A percentile compares a stretch with the other conserved stretches of the same genome.
Conservation (phyloP, 331 rosid species). For the Saraca asoca region DNA sequence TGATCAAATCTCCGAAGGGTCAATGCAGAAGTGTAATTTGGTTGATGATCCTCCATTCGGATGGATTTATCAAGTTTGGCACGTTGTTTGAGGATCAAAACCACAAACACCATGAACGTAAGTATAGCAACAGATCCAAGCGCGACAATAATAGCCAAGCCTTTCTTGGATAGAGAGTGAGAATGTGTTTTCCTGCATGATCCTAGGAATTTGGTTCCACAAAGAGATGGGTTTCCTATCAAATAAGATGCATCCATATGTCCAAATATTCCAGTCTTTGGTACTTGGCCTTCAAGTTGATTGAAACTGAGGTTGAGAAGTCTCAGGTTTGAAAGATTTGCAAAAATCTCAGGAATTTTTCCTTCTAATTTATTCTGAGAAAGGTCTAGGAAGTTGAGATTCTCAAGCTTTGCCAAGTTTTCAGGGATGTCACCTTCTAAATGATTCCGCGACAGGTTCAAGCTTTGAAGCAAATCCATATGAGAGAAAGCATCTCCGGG, state of each 20-base stretch:
- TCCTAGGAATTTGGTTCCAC: conserved; percentile 56
- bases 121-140: conserved; percentile 54
- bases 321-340: conserved; percentile 55
- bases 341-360: conserved; percentile 51
- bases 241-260: conserved; percentile 53
- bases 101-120: conserved; percentile 41
- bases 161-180: conserved; percentile 55
- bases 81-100: conserved; percentile 31
- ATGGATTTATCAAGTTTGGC: conserved; percentile 19
- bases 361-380: conserved; percentile 76
- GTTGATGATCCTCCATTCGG: conserved; percentile 42
- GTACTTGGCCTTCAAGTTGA: conserved; percentile 72
- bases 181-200: conserved; percentile 45
- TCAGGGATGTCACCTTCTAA: conserved; percentile 65
- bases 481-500: conserved; percentile 50
- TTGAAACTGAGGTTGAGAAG: conserved; percentile 74
- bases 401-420: conserved; percentile 49
- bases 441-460: conserved; percentile 74
- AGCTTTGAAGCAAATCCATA: conserved; percentile 53
- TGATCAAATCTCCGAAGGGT: conserved; percentile 61
- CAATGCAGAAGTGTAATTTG: conserved; percentile 36
- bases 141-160: conserved; percentile 38
- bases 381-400: conserved; percentile 67
- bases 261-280: conserved; percentile 60
- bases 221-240: conserved; percentile 67